These are phyloP conservation scores for Mycena vulgaris DNA, from an alignment of 768 basidiomycete genomes.

Conservation along the genomic window DNA sequence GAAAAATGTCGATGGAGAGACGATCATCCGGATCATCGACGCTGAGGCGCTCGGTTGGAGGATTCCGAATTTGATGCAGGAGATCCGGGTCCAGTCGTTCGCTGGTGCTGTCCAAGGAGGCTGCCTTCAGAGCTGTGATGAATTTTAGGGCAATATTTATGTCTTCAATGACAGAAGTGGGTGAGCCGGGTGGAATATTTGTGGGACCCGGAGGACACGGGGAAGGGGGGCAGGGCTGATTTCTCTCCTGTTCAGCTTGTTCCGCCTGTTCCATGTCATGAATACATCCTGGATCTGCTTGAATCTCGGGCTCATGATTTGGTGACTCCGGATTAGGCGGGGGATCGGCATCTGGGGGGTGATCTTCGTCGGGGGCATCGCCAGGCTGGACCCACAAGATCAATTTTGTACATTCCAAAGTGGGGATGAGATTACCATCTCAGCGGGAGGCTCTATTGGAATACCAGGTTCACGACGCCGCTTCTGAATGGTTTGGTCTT, in stretches of 20 bases:
- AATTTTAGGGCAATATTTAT: constrained; percentile 39
- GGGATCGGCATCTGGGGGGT: too few relatives aligned
- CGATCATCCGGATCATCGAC: background rate
- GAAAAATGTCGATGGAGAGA: background rate
- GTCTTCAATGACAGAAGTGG: constrained; percentile 28
- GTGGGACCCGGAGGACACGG: background rate
- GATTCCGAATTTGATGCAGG: background rate
- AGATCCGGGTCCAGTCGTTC: background rate
- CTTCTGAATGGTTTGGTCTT: background rate
- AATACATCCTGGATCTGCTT: too few relatives aligned
- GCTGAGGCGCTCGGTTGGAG: background rate
- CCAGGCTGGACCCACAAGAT: too few relatives aligned
- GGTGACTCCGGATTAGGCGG: too few relatives aligned
- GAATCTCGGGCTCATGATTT: too few relatives aligned
- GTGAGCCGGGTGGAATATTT: too few relatives aligned
- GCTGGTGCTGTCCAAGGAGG: background rate
- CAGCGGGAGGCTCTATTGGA: too few relatives aligned
- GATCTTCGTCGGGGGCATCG: too few relatives aligned
- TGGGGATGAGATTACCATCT: too few relatives aligned
- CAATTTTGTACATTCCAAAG: too few relatives aligned
- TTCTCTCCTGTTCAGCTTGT: background rate
- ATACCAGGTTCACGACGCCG: too few relatives aligned
- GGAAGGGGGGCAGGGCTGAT: background rate
- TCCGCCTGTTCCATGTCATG: too few relatives aligned
- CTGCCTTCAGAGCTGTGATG: constrained; percentile 22